Percentiles rank a stretch among this genome's conserved stretches.
Evolutionary conservation across 345 rosid genomes (phyloP).

Genomic region (sweet orange (Citrus sinensis)): DVS_A1.0 CM039166.1:18440001-18440500

Average conservation of each 20-base stretch:
- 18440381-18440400: neutral
- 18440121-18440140: neutral
- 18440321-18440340: neutral
- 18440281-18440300: neutral
- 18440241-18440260: neutral
- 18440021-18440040: neutral
- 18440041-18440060: neutral
- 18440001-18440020: neutral
- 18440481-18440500: neutral
- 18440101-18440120: neutral
- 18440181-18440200: neutral
- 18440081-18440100: neutral
- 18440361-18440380: neutral
- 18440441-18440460: neutral
- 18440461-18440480: neutral
- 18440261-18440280: neutral
- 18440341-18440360: neutral
- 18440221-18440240: neutral
- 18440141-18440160: neutral
- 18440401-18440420: neutral
- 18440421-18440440: neutral
- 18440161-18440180: neutral
- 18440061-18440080: neutral
- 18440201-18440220: neutral
- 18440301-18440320: neutral